Conservation (phyloP, 305 asterid genomes). For the Rubia tinctorum region DNA sequence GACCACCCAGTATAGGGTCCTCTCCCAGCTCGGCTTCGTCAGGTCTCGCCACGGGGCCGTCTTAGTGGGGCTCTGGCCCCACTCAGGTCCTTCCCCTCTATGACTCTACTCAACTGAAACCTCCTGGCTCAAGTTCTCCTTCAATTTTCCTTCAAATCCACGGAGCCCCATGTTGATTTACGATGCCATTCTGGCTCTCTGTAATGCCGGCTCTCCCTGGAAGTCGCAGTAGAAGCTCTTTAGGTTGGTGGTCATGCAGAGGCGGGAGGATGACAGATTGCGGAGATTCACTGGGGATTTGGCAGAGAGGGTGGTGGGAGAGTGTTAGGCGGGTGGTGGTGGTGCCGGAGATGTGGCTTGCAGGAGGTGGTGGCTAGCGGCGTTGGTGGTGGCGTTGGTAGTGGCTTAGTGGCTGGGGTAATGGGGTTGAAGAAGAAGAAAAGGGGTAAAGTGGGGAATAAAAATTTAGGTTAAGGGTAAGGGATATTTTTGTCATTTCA, state of each 20-base stretch:
- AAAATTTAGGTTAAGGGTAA: no score
- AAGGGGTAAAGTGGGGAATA: no score
- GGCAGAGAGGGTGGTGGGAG: no score
- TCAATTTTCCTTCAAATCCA: slow-evolving; percentile 86
- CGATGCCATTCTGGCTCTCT: slow-evolving; percentile 54
- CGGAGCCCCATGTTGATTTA: slow-evolving; percentile 75
- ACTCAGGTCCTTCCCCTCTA: slow-evolving; percentile 69
- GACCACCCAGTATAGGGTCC: slow-evolving; percentile 49
- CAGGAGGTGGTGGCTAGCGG: no score
- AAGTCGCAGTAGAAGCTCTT: slow-evolving; percentile 95
- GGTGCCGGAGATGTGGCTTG: no score
- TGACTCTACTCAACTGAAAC: slow-evolving; percentile 60
- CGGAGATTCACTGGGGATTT: no score
- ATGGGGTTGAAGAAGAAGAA: no score
- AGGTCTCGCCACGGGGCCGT: slow-evolving; percentile 98
- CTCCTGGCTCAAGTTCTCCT: slow-evolving; percentile 82
- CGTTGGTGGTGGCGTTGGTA: no score
- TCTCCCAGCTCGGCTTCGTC: slow-evolving; percentile 95
- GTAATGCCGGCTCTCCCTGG: slow-evolving; percentile 97
- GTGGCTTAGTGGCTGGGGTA: no score
- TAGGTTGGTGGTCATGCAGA: slow-evolving; percentile 39
- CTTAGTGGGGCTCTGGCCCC: slow-evolving; percentile 59
- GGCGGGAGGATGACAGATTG: slow-evolving; percentile 36
- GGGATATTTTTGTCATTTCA: no score
- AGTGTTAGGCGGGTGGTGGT: no score